These are phyloP conservation scores for Penicillium diatomitis DNA, from an alignment of 495 filamentous ascomycete genomes.

Conservation along the genomic window DNA sequence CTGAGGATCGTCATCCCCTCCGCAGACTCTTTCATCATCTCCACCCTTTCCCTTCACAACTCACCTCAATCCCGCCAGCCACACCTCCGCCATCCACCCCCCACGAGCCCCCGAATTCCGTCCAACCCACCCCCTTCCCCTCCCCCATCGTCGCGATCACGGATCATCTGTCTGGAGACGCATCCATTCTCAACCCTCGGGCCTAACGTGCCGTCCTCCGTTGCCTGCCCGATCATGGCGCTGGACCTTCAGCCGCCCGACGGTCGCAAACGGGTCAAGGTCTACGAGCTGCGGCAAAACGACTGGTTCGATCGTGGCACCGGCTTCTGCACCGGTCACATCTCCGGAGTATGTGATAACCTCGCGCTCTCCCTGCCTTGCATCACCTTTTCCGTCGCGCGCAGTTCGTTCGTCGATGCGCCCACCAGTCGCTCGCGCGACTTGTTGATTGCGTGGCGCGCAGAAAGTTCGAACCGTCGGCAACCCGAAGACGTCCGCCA, in stretches of 20 bases:
- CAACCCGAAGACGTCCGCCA: not conserved
- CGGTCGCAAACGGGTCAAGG: slow-evolving; percentile 96
- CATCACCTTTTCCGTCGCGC: not conserved
- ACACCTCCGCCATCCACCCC: slow-evolving; percentile 2
- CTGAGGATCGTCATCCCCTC: slow-evolving; percentile 21
- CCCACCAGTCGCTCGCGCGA: slow-evolving; percentile 3
- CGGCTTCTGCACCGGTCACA: slow-evolving; percentile 81
- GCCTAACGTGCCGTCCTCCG: slow-evolving; percentile 34
- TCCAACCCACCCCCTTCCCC: not conserved
- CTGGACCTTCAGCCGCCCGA: slow-evolving; percentile 71
- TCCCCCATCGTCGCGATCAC: not conserved
- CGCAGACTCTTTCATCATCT: slow-evolving; percentile 19
- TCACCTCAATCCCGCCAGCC: slow-evolving; percentile 1
- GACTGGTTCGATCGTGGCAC: slow-evolving; percentile 99
- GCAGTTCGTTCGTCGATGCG: not conserved
- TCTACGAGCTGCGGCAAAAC: slow-evolving; percentile 95
- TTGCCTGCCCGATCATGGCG: slow-evolving; percentile 58
- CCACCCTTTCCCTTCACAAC: slow-evolving; percentile 7
- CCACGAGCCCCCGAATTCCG: not conserved
- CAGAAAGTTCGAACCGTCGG: slow-evolving; percentile 9
- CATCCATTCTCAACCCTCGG: slow-evolving; percentile 6
- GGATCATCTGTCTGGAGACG: slow-evolving; percentile 26
- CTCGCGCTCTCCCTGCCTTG: not conserved
- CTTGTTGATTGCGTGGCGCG: slow-evolving; percentile 4
- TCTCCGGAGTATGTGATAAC: slow-evolving; percentile 57